A percentile compares a stretch with the other conserved stretches of the same genome.
These are phyloP conservation scores for Acorus gramineus DNA, from an alignment of 106 monocot species.

Conservation along the genomic window DNA sequence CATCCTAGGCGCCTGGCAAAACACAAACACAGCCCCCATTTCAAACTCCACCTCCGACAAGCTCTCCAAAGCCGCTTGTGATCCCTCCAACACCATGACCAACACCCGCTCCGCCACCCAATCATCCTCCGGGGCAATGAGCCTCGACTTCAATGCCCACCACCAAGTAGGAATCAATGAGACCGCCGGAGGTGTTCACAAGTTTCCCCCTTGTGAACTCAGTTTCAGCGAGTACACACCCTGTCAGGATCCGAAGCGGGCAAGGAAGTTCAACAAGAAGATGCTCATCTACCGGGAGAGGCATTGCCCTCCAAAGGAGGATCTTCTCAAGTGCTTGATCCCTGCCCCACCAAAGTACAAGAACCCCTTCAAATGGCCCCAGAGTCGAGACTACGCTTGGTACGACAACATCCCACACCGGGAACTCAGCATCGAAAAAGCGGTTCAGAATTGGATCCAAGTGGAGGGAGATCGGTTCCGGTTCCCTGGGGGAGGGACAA, in stretches of 20 bases:
- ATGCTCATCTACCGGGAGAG: constrained; percentile 55
- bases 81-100: neutral
- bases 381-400: constrained; percentile 38
- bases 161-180: constrained; percentile 30
- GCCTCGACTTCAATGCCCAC: constrained; percentile 53
- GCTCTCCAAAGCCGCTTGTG: constrained; percentile 3
- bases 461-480: constrained; percentile 43
- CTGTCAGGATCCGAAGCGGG: constrained; percentile 47
- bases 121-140: neutral
- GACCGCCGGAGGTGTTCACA: neutral
- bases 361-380: constrained; percentile 50
- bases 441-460: constrained; percentile 76
- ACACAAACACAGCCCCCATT: constrained; percentile 6
- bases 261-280: constrained; percentile 29
- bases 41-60: neutral
- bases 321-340: constrained; percentile 38
- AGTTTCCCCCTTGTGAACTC: constrained; percentile 30
- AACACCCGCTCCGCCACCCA: neutral
- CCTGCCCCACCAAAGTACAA: constrained; percentile 59
- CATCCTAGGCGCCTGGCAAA: constrained; percentile 67
- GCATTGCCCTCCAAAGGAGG: constrained; percentile 45
- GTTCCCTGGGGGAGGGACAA: constrained; percentile 70
- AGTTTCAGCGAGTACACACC: constrained; percentile 61
- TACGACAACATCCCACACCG: constrained; percentile 42
- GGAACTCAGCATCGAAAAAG: constrained; percentile 68